Percentiles rank a stretch among this genome's conserved stretches.
These are phyloP conservation scores for Rhizomucor miehei DNA, from an alignment of 371 early-diverging fungal species.

Conservation along the genomic window DNA sequence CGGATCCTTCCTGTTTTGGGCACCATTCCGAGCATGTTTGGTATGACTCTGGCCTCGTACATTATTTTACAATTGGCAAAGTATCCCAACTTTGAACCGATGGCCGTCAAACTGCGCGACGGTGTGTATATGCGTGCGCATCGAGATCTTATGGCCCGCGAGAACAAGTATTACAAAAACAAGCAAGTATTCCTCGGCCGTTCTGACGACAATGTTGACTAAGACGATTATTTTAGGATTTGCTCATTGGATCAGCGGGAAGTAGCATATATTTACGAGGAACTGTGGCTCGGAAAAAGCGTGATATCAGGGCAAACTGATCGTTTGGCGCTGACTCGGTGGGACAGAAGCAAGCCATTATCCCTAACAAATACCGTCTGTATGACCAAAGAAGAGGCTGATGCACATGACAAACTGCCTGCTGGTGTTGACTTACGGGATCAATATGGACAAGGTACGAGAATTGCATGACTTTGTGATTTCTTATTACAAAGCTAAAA, in stretches of 20 bases:
- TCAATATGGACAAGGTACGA: slow-evolving; percentile 38
- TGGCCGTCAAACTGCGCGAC: slow-evolving; percentile 79
- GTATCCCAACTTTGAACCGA: slow-evolving; percentile 71
- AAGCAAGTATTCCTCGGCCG: slow-evolving; percentile 32
- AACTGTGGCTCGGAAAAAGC: slow-evolving; percentile 85
- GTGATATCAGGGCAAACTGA: slow-evolving; percentile 74
- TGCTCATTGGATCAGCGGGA: slow-evolving; percentile 69
- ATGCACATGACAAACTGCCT: slow-evolving; percentile 50
- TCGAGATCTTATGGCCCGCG: slow-evolving; percentile 70
- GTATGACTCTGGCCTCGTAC: slow-evolving; percentile 86
- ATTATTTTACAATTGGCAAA: slow-evolving; percentile 78
- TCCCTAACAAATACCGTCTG: slow-evolving; percentile 76
- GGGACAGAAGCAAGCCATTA: slow-evolving; percentile 69
- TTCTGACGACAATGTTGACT: neutral
- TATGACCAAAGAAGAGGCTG: slow-evolving; percentile 78
- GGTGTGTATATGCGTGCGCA: slow-evolving; percentile 71
- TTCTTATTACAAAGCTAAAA: neutral
- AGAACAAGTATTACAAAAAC: slow-evolving; percentile 45
- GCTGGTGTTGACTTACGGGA: slow-evolving; percentile 26
- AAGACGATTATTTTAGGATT: slow-evolving; percentile 13
- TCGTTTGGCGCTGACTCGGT: slow-evolving; percentile 72
- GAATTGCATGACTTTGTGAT: neutral
- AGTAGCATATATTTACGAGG: slow-evolving; percentile 83
- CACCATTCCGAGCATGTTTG: slow-evolving; percentile 93
- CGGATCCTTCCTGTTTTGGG: slow-evolving; percentile 87